Evolutionary conservation across 2,329 filamentous ascomycete genomes (phyloP).

Genomic region (Cladosporium sp.): DNA sequence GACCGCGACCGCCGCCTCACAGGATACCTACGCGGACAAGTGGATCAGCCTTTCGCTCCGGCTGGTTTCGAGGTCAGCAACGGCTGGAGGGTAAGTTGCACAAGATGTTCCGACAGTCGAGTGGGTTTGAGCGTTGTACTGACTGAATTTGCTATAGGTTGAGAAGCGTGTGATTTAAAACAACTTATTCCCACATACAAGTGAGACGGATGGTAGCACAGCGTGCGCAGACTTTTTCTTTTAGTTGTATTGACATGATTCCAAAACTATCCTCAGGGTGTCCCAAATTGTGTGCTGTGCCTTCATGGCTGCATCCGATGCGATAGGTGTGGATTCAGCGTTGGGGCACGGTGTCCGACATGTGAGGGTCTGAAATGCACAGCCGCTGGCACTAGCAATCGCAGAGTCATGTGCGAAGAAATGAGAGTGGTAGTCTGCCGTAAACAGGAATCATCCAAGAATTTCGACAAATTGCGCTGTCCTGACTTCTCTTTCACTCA

Average conservation of each 20-base stretch:
- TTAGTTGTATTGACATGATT: background rate
- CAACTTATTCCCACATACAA: constrained; percentile 7
- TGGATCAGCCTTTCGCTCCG: constrained; percentile 55
- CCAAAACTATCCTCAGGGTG: background rate
- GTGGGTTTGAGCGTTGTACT: background rate
- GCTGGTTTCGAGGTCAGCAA: constrained; percentile 63
- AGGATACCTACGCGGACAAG: constrained; percentile 58
- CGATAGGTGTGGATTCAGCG: too few species aligned
- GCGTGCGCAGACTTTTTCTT: background rate
- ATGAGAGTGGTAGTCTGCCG: too few species aligned
- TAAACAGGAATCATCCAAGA: too few species aligned
- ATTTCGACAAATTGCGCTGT: too few species aligned
- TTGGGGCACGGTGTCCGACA: too few species aligned
- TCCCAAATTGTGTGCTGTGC: background rate
- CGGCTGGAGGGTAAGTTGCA: constrained; percentile 60
- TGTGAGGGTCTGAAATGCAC: too few species aligned
- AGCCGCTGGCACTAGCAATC: too few species aligned
- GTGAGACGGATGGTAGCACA: constrained; percentile 8
- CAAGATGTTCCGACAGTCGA: background rate
- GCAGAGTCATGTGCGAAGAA: too few species aligned
- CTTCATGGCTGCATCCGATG: too few species aligned
- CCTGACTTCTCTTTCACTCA: background rate
- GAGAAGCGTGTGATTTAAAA: constrained; percentile 21
- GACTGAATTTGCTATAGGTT: constrained; percentile 16
- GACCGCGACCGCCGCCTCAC: constrained; percentile 61